Evolutionary conservation across 75 land plant genomes (phyloP).

Genomic region (Cupressus sempervirens): DNA sequence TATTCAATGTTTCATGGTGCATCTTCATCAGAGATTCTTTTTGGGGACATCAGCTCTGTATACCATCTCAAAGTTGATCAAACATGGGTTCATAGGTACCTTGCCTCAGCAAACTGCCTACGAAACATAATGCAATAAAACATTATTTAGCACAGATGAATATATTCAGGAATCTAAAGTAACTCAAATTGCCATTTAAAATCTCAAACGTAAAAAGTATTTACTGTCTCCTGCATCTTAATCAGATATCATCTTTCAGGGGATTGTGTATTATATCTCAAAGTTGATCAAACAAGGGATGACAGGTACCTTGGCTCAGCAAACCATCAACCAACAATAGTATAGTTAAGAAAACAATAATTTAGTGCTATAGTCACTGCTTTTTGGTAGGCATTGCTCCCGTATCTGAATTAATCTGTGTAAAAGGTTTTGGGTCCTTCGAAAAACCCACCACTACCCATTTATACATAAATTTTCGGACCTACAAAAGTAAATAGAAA

Average conservation of each 20-base stretch:
- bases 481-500: neutral
- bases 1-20: neutral
- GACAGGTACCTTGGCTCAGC: neutral
- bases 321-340: neutral
- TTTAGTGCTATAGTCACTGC: too few species aligned
- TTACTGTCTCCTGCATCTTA: neutral
- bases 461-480: neutral
- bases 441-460: too few species aligned
- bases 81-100: neutral
- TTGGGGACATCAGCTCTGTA: neutral
- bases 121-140: neutral
- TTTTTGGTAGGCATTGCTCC: too few species aligned
- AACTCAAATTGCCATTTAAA: too few species aligned
- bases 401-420: too few species aligned
- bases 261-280: neutral
- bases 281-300: neutral
- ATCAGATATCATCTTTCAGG: neutral
- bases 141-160: neutral
- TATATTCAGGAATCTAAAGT: too few species aligned
- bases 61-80: neutral
- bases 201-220: neutral
- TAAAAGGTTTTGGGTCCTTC: too few species aligned
- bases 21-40: neutral
- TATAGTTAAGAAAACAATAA: neutral
- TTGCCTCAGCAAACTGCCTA: neutral